Evolutionary conservation across 192 early-diverging fungal genomes (phyloP).

Genomic region (Helicostylum pulchrum): DNA sequence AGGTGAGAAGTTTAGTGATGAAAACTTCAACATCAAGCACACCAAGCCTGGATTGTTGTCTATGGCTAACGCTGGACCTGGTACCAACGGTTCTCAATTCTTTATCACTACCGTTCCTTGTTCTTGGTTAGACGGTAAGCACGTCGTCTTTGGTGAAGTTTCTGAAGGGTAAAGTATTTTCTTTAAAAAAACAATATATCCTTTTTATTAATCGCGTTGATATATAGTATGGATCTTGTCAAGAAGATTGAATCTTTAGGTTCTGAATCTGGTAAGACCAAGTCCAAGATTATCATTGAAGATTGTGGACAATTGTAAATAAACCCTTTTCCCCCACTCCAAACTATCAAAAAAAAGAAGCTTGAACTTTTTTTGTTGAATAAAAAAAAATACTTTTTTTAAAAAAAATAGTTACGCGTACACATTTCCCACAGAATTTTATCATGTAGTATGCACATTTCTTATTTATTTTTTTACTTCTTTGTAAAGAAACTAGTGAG

Average conservation of each 20-base stretch:
- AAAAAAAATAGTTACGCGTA: no score
- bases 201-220: background rate
- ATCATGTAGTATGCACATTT: background rate
- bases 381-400: background rate
- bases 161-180: conserved; percentile 53
- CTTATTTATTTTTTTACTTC: background rate
- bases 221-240: conserved; percentile 63
- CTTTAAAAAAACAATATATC: background rate
- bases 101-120: conserved; percentile 88
- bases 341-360: conserved; percentile 5
- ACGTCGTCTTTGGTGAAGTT: conserved; percentile 94
- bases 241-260: conserved; percentile 65
- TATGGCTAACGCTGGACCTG: conserved; percentile 78
- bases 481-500: background rate
- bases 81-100: conserved; percentile 91
- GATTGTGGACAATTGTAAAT: conserved; percentile 64
- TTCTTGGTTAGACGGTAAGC: conserved; percentile 86
- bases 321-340: background rate
- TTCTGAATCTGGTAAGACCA: conserved; percentile 46
- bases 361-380: background rate
- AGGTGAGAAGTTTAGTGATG: conserved; percentile 77
- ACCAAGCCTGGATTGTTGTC: conserved; percentile 60
- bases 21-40: conserved; percentile 78
- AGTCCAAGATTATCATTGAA: conserved; percentile 51
- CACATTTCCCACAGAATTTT: no score